Base-by-base conservation (phyloP, 2,329 filamentous ascomycete genomes). In the Trichoderma cornu-damae region DNA sequence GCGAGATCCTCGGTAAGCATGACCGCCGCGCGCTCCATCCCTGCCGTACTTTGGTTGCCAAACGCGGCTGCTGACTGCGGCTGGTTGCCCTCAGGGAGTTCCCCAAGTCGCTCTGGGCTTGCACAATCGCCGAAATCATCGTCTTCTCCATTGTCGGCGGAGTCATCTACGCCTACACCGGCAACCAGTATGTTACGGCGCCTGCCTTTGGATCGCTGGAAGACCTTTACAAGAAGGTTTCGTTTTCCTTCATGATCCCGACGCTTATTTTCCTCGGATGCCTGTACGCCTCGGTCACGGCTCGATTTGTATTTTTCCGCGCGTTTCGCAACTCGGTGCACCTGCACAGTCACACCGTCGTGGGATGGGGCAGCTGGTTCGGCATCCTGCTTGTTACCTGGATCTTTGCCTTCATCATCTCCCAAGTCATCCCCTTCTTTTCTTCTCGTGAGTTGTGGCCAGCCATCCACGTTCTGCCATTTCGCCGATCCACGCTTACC, bases 231-330 rank as follows among this genome's bases (percentile, higher is more conserved):
- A 91, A 94, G 75, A 96, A 96, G 76, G 80, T 94, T 2, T 83
- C 89, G 0, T 96, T 96, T 73, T 91, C 88, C 11, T 96, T 96
- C 76, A 96, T 96, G 91, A 88, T 96, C 30, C 92, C 92, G 0
- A 96, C 92, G 0, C 80, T 96, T 62, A 90, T 96, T 68, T 96
- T 96, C 76, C 74, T 96, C 4, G 92, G 92, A 6, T 90, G 95
- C 0, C 73, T 96, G 16, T 96, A 96, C 69, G 91, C 92, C 12
- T 94, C 89, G 0, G 90, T 96, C 1, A 92, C 90, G 3, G 88
- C 89, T 1, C 87, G 92, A 28, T 96, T 96, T 75, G 77, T 96
- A 66, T 96, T 96, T 76, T 95, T 96, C 81, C 88, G 90, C 61
- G 69, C 94, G 16, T 96, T 96, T 72, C 84, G 87, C 58, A 85